These are phyloP conservation scores for Pseudopithomyces chartarum DNA, from an alignment of 2,329 filamentous ascomycete genomes.

Conservation along the genomic window DNA sequence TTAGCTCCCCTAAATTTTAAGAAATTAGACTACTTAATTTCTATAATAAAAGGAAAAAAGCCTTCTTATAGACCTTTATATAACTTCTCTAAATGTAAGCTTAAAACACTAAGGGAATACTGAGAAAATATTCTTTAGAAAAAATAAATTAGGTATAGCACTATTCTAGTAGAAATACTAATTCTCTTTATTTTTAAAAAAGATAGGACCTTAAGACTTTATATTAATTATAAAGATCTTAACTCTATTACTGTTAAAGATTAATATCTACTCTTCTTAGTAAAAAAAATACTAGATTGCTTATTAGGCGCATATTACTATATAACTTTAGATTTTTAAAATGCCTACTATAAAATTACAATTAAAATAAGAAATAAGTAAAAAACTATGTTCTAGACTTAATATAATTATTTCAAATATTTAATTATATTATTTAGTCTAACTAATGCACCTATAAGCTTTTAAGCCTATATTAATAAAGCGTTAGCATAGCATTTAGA, in stretches of 20 bases:
- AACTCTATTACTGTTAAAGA: background rate
- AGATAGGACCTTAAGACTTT: background rate
- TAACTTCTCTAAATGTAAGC: no score
- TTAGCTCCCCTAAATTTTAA: no score
- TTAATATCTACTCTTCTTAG: background rate
- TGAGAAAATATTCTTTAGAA: background rate
- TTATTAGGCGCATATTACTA: background rate
- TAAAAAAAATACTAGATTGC: background rate
- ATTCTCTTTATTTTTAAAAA: background rate
- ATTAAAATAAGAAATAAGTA: background rate
- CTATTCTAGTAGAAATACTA: background rate
- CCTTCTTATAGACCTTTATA: no score
- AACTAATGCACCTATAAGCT: slow-evolving; percentile 14
- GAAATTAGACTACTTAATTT: no score
- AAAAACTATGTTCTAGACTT: slow-evolving; percentile 16
- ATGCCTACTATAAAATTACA: background rate
- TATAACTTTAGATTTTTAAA: background rate
- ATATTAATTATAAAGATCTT: background rate
- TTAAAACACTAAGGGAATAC: no score
- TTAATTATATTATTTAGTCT: slow-evolving; percentile 19
- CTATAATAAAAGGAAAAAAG: no score
- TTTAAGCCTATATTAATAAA: slow-evolving; percentile 19
- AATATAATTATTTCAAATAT: slow-evolving; percentile 15
- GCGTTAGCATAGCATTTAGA: slow-evolving; percentile 10
- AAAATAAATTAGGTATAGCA: background rate